These are phyloP conservation scores for Phycomyces blakesleeanus DNA, from an alignment of 192 early-diverging fungal species.

Conservation along the genomic window DNA sequence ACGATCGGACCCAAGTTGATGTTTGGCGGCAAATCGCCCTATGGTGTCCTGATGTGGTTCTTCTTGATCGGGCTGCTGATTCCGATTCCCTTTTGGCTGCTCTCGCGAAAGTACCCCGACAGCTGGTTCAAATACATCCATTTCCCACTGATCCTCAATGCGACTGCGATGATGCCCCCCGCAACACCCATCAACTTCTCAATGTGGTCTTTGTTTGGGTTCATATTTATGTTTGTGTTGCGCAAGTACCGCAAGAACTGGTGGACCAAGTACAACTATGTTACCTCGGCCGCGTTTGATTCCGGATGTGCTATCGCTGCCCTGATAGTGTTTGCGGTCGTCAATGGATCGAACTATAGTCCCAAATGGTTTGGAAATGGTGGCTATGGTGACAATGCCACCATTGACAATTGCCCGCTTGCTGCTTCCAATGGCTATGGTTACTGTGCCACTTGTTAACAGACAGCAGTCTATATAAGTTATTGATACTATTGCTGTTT, in stretches of 20 bases:
- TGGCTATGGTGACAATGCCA: conserved; percentile 6
- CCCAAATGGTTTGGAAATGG: conserved; percentile 34
- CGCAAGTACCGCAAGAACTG: conserved; percentile 48
- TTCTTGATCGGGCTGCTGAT: conserved; percentile 53
- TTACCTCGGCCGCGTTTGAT: conserved; percentile 59
- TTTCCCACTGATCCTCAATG: conserved; percentile 52
- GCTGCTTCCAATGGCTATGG: conserved; percentile 2
- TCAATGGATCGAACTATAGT: conserved; percentile 21
- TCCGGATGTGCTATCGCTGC: conserved; percentile 46
- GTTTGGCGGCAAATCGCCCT: conserved; percentile 46
- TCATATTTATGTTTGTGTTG: conserved; percentile 51
- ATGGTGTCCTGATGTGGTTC: conserved; percentile 38
- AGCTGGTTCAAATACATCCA: conserved; percentile 48
- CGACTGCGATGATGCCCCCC: conserved; percentile 52
- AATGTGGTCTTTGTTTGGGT: conserved; percentile 44
- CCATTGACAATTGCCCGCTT: conserved; percentile 20
- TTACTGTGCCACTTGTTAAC: background rate
- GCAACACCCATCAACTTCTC: conserved; percentile 45
- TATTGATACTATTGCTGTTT: too few relatives aligned
- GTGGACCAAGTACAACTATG: conserved; percentile 69
- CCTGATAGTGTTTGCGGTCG: conserved; percentile 44
- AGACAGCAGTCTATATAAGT: too few relatives aligned
- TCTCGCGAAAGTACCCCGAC: conserved; percentile 48
- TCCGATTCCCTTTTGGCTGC: conserved; percentile 53
- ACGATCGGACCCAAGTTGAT: conserved; percentile 66